These are phyloP conservation scores for Pugionium dolabratum DNA, from an alignment of 345 rosid genomes.

Conservation along the genomic window DNA sequence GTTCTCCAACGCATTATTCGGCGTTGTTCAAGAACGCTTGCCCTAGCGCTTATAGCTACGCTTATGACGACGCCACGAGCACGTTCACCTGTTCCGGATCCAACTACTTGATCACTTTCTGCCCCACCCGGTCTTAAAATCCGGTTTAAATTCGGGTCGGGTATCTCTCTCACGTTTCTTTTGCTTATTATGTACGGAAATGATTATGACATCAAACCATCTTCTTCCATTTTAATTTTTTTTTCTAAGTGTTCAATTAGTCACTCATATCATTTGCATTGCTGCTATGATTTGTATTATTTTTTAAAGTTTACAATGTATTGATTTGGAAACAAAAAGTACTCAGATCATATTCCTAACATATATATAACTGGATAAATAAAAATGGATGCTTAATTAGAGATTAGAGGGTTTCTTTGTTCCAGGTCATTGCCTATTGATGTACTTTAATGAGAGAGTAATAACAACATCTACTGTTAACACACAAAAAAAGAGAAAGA, in stretches of 20 bases:
- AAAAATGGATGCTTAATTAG: conserved; percentile 6
- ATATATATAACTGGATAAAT: background rate
- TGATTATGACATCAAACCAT: background rate
- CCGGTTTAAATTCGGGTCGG: conserved; percentile 10
- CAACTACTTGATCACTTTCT: conserved; percentile 76
- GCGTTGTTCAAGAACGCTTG: conserved; percentile 78
- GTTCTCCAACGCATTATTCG: conserved; percentile 76
- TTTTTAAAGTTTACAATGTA: too few relatives aligned
- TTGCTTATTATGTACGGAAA: conserved; percentile 26
- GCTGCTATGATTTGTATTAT: conserved; percentile 23
- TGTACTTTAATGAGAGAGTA: conserved; percentile 24
- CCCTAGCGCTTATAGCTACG: conserved; percentile 87
- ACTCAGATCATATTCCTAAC: too few relatives aligned
- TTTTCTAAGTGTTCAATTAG: background rate
- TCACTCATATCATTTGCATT: conserved; percentile 26
- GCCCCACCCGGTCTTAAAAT: conserved; percentile 43
- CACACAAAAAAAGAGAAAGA: background rate
- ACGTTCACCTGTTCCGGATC: conserved; percentile 79
- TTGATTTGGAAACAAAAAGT: too few relatives aligned
- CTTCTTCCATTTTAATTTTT: conserved; percentile 17
- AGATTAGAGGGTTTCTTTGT: conserved; percentile 17
- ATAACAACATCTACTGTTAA: conserved; percentile 19
- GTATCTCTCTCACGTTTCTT: conserved; percentile 23
- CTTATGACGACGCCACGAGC: conserved; percentile 86
- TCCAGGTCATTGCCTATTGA: conserved; percentile 21